Base-by-base conservation (phyloP, 805 yeast species). In the Candida namnaoensis region DNA sequence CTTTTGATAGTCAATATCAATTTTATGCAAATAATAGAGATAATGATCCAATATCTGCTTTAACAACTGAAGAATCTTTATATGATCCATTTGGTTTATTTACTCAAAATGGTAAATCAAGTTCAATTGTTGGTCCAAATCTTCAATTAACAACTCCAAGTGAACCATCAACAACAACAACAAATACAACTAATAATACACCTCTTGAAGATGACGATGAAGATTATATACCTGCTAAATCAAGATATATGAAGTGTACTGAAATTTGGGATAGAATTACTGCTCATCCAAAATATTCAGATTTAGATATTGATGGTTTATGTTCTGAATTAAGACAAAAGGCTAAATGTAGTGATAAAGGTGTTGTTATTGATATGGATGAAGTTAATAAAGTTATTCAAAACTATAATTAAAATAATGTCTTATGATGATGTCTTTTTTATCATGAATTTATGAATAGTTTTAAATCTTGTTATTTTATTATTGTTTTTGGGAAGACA, bases 261-360 rank as follows among this genome's bases (percentile, higher is more conserved):
- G 96, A 88, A 51, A 82, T 91, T 13, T 93, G 99, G 99, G 98
- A 91, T 61, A 75, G 98, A 56, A 83, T 93, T 34, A 85, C 96
- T 2, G 64, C 93, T 23, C 98, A 93, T 69, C 98, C 99, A 32
- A 78, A 83, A 57, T 93, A 90, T 61, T 79, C 93, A 5, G 96
- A 90, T 45, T 71, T 93, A 41, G 99, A 93, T 61, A 90, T 93
- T 49, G 97, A 91, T 57, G 95, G 96, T 3, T 72, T 93, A 58
- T 93, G 99, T 71, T 58, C 66, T 36, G 99, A 93, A 65, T 72
- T 93, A 57, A 85, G 91, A 63, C 64, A 80, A 34, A 93, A 91
- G 72, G 99, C 98, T 10, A 88, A 88, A 64, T 93, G 99, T 67
- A 82, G 95, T 12, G 97, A 91, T 56, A 67, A 72, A 42, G 99